Conservation (phyloP, 2,329 filamentous ascomycete genomes). For the Gaeumannomyces sp. region DNA sequence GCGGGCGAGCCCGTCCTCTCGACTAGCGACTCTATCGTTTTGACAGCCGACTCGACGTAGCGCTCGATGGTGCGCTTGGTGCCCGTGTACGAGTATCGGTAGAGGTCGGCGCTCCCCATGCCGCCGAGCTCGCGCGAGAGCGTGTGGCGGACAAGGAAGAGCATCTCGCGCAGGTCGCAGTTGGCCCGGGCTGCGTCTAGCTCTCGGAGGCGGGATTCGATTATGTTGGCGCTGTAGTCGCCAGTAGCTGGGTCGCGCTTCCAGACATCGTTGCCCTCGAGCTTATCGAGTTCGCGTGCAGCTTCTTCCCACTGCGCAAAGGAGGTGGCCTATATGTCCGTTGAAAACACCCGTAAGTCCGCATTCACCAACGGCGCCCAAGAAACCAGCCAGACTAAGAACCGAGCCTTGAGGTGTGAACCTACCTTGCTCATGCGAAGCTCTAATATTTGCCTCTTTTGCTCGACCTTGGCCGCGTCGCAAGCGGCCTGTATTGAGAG, state of each 20-base stretch:
- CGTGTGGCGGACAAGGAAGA: slow-evolving; percentile 73
- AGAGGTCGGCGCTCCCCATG: slow-evolving; percentile 78
- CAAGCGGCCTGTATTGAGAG: background rate
- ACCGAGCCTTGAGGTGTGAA: background rate
- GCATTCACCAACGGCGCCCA: too few species aligned
- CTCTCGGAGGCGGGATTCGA: slow-evolving; percentile 63
- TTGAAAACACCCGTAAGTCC: slow-evolving; percentile 2
- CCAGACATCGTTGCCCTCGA: slow-evolving; percentile 79
- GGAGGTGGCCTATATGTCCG: slow-evolving; percentile 51
- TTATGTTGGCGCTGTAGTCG: slow-evolving; percentile 57
- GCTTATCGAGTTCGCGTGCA: slow-evolving; percentile 67
- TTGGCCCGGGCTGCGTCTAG: slow-evolving; percentile 68
- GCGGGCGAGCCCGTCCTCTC: slow-evolving; percentile 42
- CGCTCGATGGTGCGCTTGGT: slow-evolving; percentile 83
- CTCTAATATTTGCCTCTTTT: slow-evolving; percentile 13
- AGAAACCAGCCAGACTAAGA: background rate
- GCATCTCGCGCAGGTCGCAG: slow-evolving; percentile 69
- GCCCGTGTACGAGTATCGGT: slow-evolving; percentile 77
- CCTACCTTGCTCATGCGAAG: slow-evolving; percentile 16
- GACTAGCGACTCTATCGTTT: slow-evolving; percentile 67
- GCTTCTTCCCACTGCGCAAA: slow-evolving; percentile 68
- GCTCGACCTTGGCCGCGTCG: background rate
- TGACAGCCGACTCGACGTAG: slow-evolving; percentile 74
- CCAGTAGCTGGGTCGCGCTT: slow-evolving; percentile 57
- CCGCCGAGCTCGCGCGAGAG: slow-evolving; percentile 76